Evolutionary conservation across 768 basidiomycete species (phyloP), one percentile per base, ranked within the genome.

Genomic region (Antrodiella citrinella): DNA sequence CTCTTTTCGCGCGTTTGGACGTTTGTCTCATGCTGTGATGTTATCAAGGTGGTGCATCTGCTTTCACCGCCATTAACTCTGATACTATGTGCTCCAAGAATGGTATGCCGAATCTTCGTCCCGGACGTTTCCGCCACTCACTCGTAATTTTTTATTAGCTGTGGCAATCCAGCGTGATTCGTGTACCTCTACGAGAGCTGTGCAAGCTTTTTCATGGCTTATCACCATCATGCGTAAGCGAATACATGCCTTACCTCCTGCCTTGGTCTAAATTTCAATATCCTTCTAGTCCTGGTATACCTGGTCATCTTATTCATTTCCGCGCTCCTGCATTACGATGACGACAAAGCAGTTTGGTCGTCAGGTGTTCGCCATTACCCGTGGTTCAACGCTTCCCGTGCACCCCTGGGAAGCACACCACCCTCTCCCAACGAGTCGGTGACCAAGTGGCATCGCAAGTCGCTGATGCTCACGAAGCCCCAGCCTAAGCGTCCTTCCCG

Each of bases 131-230:
- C 21, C 7, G 43, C 4, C 2, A 3, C 22, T 40, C 20, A 24
- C 18, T 45, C 4, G 13, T 18, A 10, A 20, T 41, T 46, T 47
- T 39, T 7, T 35, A 15, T 35, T 35, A 35, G 30, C 30, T 35
- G 15, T 15, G 30, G 15, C 15, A 7, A 7, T 35, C 15, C 30
- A 35, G 30, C 30, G 44, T 44, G 45, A 52, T 41, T 50, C 50
- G 12, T 89, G 85, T 59, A 63, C 66, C 4, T 85, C 86, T 7
- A 70, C 72, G 19, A 70, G 65, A 42, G 69, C 82, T 23, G 66
- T 87, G 23, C 66, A 80, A 53, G 80, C 74, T 2, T 83, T 86
- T 57, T 70, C 77, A 46, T 85, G 82, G 83, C 65, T 57, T 13
- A 38, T 19, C 46, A 49, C 50, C 4, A 44, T 53, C 11, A 25